Conservation (phyloP, 495 filamentous ascomycete genomes). For the Parachaetomium inaequale region DNA sequence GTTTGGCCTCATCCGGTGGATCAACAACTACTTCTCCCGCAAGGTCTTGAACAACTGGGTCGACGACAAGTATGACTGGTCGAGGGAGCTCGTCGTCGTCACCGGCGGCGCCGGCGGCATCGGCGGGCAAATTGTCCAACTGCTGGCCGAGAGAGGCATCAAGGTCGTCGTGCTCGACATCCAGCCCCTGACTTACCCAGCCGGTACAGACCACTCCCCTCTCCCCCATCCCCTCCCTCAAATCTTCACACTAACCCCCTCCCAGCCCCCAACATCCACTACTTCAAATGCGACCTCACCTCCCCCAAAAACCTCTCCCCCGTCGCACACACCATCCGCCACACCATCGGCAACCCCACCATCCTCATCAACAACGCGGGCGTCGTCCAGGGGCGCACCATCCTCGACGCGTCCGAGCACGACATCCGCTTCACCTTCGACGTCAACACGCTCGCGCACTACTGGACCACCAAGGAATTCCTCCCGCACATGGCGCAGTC, state of each 20-base stretch:
- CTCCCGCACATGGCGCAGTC: slow-evolving; percentile 57
- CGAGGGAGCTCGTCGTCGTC: slow-evolving; percentile 64
- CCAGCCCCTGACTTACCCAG: slow-evolving; percentile 52
- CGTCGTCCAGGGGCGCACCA: slow-evolving; percentile 55
- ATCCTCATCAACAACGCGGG: slow-evolving; percentile 77
- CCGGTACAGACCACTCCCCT: slow-evolving; percentile 39
- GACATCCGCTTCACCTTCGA: slow-evolving; percentile 64
- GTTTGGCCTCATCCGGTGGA: slow-evolving; percentile 46
- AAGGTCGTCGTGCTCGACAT: slow-evolving; percentile 71
- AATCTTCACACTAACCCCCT: neutral
- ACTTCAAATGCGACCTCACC: slow-evolving; percentile 64
- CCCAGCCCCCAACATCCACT: slow-evolving; percentile 51
- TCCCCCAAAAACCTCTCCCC: slow-evolving; percentile 46
- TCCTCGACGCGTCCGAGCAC: slow-evolving; percentile 54
- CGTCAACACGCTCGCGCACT: slow-evolving; percentile 69
- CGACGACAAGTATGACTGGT: slow-evolving; percentile 62
- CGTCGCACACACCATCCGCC: slow-evolving; percentile 49
- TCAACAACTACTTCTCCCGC: slow-evolving; percentile 50
- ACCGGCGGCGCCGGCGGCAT: slow-evolving; percentile 71
- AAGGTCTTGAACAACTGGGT: slow-evolving; percentile 59
- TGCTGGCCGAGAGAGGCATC: slow-evolving; percentile 55
- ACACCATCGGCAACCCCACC: slow-evolving; percentile 59
- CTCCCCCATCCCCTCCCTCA: neutral
- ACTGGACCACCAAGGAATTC: slow-evolving; percentile 62
- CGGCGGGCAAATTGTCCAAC: slow-evolving; percentile 56